Evolutionary conservation across 1,139 yeast genomes (phyloP).

Genomic region (Kluyveromyces marxianus): DNA sequence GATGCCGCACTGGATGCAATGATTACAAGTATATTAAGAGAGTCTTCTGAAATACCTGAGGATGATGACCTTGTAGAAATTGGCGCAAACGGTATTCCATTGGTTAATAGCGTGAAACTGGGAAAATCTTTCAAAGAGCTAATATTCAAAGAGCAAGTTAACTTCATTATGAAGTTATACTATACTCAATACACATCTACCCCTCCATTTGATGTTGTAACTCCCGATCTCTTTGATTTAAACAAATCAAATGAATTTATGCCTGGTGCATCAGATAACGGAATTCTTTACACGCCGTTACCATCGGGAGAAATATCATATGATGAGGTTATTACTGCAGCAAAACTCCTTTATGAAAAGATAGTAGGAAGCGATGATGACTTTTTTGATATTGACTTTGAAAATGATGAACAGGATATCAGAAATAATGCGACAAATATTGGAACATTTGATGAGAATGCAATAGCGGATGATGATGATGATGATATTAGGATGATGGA

Average conservation of each 20-base stretch:
- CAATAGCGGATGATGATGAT: slow-evolving; percentile 28
- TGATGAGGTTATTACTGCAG: slow-evolving; percentile 82
- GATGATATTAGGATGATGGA: slow-evolving; percentile 16
- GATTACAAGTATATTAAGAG: slow-evolving; percentile 75
- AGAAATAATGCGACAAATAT: slow-evolving; percentile 2
- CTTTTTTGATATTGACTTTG: slow-evolving; percentile 91
- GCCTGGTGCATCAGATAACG: slow-evolving; percentile 35
- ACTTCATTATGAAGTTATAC: slow-evolving; percentile 69
- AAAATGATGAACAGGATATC: slow-evolving; percentile 62
- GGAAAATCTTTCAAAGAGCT: slow-evolving; percentile 81
- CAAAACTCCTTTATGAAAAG: slow-evolving; percentile 62
- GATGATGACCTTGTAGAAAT: slow-evolving; percentile 47
- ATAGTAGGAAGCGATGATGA: slow-evolving; percentile 93
- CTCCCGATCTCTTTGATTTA: slow-evolving; percentile 33
- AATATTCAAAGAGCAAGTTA: slow-evolving; percentile 73
- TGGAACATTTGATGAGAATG: slow-evolving; percentile 22
- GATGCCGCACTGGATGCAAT: slow-evolving; percentile 74
- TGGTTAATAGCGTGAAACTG: slow-evolving; percentile 70
- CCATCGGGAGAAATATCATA: slow-evolving; percentile 82
- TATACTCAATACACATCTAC: slow-evolving; percentile 67
- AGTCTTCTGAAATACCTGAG: slow-evolving; percentile 52
- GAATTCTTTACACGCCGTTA: slow-evolving; percentile 58
- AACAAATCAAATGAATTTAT: slow-evolving; percentile 19
- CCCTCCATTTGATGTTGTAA: slow-evolving; percentile 42
- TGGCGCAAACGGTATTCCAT: slow-evolving; percentile 61